Conservation (phyloP, 78 protist species). For the Pelomyxa schiedti region DNA sequence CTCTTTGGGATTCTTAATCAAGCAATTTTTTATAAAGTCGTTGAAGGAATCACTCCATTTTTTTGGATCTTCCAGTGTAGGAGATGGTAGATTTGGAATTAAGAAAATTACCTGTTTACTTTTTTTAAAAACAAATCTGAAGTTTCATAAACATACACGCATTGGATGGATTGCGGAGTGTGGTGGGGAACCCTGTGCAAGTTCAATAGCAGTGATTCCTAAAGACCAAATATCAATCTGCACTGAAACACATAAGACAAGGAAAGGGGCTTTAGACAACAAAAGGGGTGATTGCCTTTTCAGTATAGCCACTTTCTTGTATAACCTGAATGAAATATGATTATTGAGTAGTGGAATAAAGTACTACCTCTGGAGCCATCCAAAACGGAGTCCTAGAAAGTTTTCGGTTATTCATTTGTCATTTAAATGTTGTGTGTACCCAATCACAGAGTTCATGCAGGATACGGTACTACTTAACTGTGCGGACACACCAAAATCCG, state of each 20-base stretch:
- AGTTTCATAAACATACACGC: no score
- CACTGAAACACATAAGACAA: no score
- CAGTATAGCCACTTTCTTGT: neutral
- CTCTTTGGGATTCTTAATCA: slow-evolving; percentile 16
- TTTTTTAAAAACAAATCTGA: no score
- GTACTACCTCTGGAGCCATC: slow-evolving; percentile 77
- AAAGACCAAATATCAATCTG: slow-evolving; percentile 79
- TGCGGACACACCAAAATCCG: slow-evolving; percentile 86
- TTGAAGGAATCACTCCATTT: neutral
- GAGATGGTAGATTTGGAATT: neutral
- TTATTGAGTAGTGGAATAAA: neutral
- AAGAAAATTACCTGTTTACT: slow-evolving; percentile 1
- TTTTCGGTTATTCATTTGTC: no score
- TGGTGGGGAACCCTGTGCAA: slow-evolving; percentile 68
- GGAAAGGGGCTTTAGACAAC: no score
- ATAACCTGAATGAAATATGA: neutral
- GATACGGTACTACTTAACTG: slow-evolving; percentile 2
- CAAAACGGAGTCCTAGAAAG: slow-evolving; percentile 67
- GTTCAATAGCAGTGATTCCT: slow-evolving; percentile 71
- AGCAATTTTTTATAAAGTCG: slow-evolving; percentile 16
- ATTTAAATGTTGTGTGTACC: no score
- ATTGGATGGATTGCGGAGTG: slow-evolving; percentile 35
- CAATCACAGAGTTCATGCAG: slow-evolving; percentile 57
- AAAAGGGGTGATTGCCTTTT: no score
- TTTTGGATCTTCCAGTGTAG: neutral